Conservation (phyloP, 2,329 filamentous ascomycete genomes). For the Cordyceps javanica region DNA sequence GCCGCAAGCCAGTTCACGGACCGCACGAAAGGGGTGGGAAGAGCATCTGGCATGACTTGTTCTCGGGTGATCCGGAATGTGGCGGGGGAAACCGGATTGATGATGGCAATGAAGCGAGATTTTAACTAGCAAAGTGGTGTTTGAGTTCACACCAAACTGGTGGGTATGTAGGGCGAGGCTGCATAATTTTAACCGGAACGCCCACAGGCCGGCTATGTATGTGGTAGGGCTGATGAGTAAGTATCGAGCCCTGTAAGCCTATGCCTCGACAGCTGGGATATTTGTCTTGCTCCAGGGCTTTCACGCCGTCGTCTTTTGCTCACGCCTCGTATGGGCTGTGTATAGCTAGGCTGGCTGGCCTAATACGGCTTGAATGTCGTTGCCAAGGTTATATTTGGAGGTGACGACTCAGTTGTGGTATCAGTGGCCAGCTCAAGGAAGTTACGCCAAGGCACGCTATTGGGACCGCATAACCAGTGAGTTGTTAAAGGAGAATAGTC, state of each 20-base stretch:
- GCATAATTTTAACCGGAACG: background rate
- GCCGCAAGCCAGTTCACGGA: background rate
- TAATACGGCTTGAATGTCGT: background rate
- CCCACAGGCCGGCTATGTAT: background rate
- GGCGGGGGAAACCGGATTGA: background rate
- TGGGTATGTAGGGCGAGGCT: background rate
- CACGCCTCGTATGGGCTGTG: too few relatives aligned
- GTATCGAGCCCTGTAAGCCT: background rate
- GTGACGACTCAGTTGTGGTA: background rate
- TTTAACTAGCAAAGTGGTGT: background rate
- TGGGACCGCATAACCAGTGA: background rate
- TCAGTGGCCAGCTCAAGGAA: background rate
- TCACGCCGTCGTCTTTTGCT: background rate
- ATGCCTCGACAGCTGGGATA: background rate
- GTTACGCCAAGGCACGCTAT: background rate
- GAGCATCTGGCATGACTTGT: background rate
- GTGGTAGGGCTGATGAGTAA: background rate
- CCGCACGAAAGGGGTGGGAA: background rate
- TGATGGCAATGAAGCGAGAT: background rate
- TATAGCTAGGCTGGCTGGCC: background rate
- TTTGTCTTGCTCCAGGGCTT: background rate
- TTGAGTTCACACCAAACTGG: background rate
- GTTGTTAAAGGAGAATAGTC: background rate
- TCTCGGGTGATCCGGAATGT: background rate
- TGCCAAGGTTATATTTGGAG: background rate